phyloP scores from a whole-genome alignment of 163 green algal species.

The Chlamydomonas reinhardtii region DNA sequence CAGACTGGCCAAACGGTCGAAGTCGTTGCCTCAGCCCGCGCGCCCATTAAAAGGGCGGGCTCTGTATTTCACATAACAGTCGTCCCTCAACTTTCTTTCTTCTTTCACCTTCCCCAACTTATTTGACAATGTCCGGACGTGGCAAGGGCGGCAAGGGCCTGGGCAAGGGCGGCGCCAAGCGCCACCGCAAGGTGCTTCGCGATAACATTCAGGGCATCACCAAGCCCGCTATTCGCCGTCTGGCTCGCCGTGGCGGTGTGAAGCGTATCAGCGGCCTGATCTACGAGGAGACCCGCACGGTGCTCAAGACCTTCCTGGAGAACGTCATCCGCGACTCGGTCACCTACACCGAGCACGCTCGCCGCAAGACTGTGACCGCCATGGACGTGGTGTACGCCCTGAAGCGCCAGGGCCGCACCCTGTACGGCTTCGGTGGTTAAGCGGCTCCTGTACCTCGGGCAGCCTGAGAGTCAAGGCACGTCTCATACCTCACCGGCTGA shows the following conservation, averaged over 20 bases:
- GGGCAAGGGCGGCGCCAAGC: conserved; percentile 95
- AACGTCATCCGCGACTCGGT: conserved; percentile 62
- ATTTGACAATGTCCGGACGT: conserved; percentile 67
- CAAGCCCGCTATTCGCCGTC: conserved; percentile 93
- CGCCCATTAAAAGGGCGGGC: background rate
- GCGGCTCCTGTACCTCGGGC: background rate
- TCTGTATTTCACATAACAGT: background rate
- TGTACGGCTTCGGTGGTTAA: conserved; percentile 91
- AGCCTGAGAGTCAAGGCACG: too few relatives aligned
- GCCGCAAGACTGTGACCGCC: conserved; percentile 92
- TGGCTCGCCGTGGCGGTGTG: conserved; percentile 90
- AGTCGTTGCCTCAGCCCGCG: background rate
- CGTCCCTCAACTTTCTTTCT: too few relatives aligned
- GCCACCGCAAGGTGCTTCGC: conserved; percentile 94
- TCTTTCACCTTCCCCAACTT: background rate
- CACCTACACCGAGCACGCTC: conserved; percentile 98
- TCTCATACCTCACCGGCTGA: too few relatives aligned
- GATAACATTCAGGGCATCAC: conserved; percentile 98
- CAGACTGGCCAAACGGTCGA: background rate
- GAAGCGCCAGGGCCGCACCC: conserved; percentile 96
- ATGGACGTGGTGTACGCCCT: background rate
- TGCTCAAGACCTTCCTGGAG: conserved; percentile 76
- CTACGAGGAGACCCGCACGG: conserved; percentile 97
- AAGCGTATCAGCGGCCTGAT: conserved; percentile 97
- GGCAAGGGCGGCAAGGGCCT: conserved; percentile 95